phyloP scores from a whole-genome alignment of 768 basidiomycete species.

The Boletus sp. region DNA sequence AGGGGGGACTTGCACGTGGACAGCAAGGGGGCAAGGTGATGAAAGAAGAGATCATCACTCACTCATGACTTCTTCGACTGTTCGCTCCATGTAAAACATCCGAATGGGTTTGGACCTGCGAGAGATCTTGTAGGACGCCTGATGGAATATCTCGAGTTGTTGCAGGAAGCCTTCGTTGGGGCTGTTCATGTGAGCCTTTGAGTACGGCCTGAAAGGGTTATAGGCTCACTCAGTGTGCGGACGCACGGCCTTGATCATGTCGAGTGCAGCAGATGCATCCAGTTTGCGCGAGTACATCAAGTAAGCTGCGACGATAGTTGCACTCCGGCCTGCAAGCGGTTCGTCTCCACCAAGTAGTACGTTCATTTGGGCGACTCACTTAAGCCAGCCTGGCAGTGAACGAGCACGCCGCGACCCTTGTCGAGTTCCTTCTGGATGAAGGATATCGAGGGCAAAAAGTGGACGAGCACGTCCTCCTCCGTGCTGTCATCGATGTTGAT shows the following conservation, averaged over 20 bases:
- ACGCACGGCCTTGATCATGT: constrained; percentile 62
- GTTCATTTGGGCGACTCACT: constrained; percentile 48
- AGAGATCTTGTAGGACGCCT: constrained; percentile 67
- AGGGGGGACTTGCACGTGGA: too few relatives aligned
- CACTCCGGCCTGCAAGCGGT: constrained; percentile 63
- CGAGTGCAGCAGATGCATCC: constrained; percentile 61
- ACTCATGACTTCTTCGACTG: constrained; percentile 79
- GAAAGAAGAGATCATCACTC: constrained; percentile 28
- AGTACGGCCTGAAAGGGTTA: background rate
- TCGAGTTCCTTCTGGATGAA: constrained; percentile 81
- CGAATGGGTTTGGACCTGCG: constrained; percentile 67
- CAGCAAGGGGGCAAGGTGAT: background rate
- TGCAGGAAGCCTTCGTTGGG: constrained; percentile 83
- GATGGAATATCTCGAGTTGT: constrained; percentile 79
- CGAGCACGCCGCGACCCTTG: constrained; percentile 74
- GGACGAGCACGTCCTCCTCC: constrained; percentile 74
- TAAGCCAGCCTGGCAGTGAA: constrained; percentile 89
- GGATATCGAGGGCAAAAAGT: constrained; percentile 74
- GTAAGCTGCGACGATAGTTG: constrained; percentile 84
- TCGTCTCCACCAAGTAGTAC: constrained; percentile 1
- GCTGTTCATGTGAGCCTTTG: constrained; percentile 38
- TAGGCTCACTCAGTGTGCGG: constrained; percentile 68
- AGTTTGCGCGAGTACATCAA: constrained; percentile 72
- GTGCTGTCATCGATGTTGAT: constrained; percentile 75
- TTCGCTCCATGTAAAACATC: constrained; percentile 80